Evolutionary conservation across 2,329 filamentous ascomycete species (phyloP), one percentile per base, ranked within the genome.

Genomic region (Aspergillus pseudoterreus): DNA sequence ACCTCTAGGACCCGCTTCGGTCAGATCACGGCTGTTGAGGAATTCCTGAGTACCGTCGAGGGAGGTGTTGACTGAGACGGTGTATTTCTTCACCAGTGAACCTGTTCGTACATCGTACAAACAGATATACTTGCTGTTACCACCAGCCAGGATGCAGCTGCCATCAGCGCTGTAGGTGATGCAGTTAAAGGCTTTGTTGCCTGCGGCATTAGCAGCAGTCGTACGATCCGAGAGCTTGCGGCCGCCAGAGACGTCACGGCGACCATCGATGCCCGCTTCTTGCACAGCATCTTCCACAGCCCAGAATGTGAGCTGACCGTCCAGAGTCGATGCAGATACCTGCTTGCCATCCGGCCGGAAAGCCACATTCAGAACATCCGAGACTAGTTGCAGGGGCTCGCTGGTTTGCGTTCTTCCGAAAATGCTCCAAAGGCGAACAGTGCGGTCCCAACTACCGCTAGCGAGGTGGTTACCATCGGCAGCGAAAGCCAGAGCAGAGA

Each of bases 101-200:
- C 94, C 91, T 0, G 92, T 95, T 52, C 85, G 85, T 30, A 95
- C 90, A n/a, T 95, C 92, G 73, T 99, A 99, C 52, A 99, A 73
- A 68, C 94, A 97, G 47, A 99, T 96, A 71, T 95, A 96, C 75
- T 99, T 99, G 84, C 91, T 96, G 78, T 94, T 96, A 30, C 94
- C 94, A 44, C 84, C 92, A 1, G 92, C 94, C 38, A 99, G 78
- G 10, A 99, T 78, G 63, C 94, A 96, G 56, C 84, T 88, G 11
- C 94, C 94, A 66, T 99, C 94, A 1, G 90, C 87, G 68, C 91
- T 96, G 74, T 97, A 99, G 49, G 83, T 84, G 58, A 99, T 88
- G 6, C 87, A 88, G 63, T 82, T 86, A 75, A 96, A 99, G 58
- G 84, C 87, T 70, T 99, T 99, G 39, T 90, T 96, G 35, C 90